Percentiles rank a stretch among this genome's conserved stretches.
Evolutionary conservation across 1,284 basidiomycete species (phyloP).

Genomic region (Inonotus obliquus): DNA sequence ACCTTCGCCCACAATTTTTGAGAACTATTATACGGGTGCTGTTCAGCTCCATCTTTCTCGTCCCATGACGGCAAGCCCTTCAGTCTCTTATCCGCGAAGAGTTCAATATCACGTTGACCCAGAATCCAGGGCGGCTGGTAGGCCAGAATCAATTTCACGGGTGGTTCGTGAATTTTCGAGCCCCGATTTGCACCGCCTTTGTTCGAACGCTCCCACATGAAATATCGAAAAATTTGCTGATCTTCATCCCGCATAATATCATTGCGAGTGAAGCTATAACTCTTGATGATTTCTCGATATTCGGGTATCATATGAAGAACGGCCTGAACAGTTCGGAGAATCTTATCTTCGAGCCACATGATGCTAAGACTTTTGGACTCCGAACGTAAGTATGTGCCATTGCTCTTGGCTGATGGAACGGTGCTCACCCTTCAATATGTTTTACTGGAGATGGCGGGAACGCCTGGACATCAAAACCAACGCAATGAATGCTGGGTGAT

Average conservation of each 20-base stretch:
- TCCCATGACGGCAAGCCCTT: constrained; percentile 21
- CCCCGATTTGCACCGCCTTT: constrained; percentile 18
- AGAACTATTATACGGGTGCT: constrained; percentile 28
- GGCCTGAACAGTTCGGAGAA: constrained; percentile 51
- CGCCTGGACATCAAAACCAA: constrained; percentile 12
- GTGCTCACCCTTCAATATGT: constrained; percentile 16
- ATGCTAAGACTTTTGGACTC: neutral
- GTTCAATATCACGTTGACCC: constrained; percentile 47
- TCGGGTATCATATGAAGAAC: constrained; percentile 41
- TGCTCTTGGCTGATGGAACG: neutral
- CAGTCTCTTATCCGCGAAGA: constrained; percentile 42
- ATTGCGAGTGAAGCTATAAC: constrained; percentile 38
- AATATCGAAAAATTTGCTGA: constrained; percentile 39
- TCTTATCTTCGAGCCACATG: constrained; percentile 46
- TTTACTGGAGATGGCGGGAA: constrained; percentile 10
- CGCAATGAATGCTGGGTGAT: constrained; percentile 41
- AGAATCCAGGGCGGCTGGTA: constrained; percentile 66
- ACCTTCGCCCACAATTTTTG: constrained; percentile 69
- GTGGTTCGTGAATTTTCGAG: constrained; percentile 22
- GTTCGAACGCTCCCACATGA: constrained; percentile 42
- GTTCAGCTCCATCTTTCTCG: constrained; percentile 1
- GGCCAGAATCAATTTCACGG: constrained; percentile 43
- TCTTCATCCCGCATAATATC: constrained; percentile 36
- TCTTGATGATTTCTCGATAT: constrained; percentile 33
- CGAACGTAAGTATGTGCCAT: constrained; percentile 28